A percentile compares a stretch with the other conserved stretches of the same genome.
phyloP scores from a whole-genome alignment of 306 rosid species.

The Gleditsia sinensis region DNA sequence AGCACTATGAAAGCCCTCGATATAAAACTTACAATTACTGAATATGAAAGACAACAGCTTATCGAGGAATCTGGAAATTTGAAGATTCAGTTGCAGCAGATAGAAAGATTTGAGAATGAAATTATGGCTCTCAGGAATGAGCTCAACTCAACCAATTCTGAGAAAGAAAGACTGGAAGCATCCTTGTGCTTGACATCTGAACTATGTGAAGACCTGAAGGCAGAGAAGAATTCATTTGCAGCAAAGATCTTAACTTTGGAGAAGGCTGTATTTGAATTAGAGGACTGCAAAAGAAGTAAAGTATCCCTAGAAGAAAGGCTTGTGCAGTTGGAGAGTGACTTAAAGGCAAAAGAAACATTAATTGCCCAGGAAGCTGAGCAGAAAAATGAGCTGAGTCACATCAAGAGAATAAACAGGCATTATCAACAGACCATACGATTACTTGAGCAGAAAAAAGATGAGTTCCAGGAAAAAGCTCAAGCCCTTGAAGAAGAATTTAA shows the following conservation, averaged over 20 bases:
- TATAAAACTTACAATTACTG: constrained; percentile 48
- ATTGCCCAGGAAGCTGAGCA: constrained; percentile 40
- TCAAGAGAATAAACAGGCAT: constrained; percentile 50
- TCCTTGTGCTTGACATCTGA: constrained; percentile 43
- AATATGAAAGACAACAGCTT: constrained; percentile 45
- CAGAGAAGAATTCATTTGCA: constrained; percentile 43
- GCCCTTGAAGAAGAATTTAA: constrained; percentile 57
- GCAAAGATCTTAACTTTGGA: constrained; percentile 50
- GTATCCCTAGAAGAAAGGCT: constrained; percentile 57
- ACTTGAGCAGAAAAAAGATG: constrained; percentile 56
- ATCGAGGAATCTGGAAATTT: constrained; percentile 45
- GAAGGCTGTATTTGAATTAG: constrained; percentile 47
- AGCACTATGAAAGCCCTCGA: constrained; percentile 46
- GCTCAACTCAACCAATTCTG: constrained; percentile 42
- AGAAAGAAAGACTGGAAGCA: constrained; percentile 53
- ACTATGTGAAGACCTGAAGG: constrained; percentile 54
- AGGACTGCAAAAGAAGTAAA: constrained; percentile 49
- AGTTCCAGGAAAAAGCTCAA: constrained; percentile 38
- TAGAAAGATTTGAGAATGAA: constrained; percentile 43
- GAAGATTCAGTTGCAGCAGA: constrained; percentile 50
- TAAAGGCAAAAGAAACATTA: constrained; percentile 45
- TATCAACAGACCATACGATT: constrained; percentile 46
- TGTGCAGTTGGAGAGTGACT: constrained; percentile 51
- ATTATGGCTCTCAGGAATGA: constrained; percentile 48
- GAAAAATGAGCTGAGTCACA: constrained; percentile 35